Base-by-base conservation (phyloP, 2,329 filamentous ascomycete genomes). In the Colletotrichum siamense region DNA sequence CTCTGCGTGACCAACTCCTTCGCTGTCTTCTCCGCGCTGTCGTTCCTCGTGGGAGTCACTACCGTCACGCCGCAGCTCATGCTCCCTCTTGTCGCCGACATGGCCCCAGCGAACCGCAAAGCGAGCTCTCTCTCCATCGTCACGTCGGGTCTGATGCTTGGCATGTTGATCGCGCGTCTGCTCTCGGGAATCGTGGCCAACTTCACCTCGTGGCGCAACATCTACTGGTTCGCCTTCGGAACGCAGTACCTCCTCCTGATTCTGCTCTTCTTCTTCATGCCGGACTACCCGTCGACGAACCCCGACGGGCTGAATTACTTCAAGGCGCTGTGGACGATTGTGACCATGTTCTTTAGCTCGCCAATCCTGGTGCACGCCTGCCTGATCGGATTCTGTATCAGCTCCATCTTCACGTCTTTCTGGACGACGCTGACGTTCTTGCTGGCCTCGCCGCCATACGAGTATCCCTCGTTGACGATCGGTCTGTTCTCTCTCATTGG, bases 51-150 rank as follows among this genome's bases (percentile, higher is more conserved):
- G 13, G 92, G 93, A n/a, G 85, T 94, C n/a, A 93, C 94, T 3
- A 97, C 95, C 0, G 95, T 96, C 3, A 96, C 95, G 5, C 95
- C 94, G 15, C 92, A 94, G 83, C 86, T 94, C 71, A 95, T 97
- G 94, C 92, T 97, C 18, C 95, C 95, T 0, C 87, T 97, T 0
- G 94, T 96, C 0, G 94, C 94, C 3, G 94, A 96, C 80, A 92
- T 96, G 22, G 94, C 95, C 0, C 94, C 95, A 0, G 88, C 91
- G 0, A 86, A 92, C 57, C 90, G 93, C 32, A 91, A 94, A 15
- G 94, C 94, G 1, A 91, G 92, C 30, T 92, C 93, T 15, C 88
- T 96, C 7, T 93, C 94, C 8, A 92, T 96, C 74, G 93, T 96
- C 9, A 92, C 94, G 3, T 95, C 93, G 0, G 95, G 95, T 2